Percentiles rank a stretch among this genome's conserved stretches.
These are phyloP conservation scores for Ananas comosus DNA, from an alignment of 176 grass and related monocot species.

Conservation along the genomic window DNA sequence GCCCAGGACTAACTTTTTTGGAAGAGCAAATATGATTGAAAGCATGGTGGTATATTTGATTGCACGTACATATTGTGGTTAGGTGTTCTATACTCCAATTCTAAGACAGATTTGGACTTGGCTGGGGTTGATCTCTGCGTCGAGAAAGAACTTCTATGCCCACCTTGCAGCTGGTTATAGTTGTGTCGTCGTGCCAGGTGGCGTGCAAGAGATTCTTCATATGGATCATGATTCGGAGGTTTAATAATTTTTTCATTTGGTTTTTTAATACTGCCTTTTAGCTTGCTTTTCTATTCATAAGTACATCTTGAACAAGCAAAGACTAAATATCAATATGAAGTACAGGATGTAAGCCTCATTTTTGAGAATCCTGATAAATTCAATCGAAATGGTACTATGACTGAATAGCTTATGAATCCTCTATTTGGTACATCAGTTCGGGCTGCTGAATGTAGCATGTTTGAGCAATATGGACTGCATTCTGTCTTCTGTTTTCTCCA, in stretches of 20 bases:
- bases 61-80: constrained; percentile 2
- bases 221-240: constrained; percentile 91
- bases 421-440: not conserved
- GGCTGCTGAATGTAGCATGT: too few species aligned
- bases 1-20: not conserved
- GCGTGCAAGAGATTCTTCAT: constrained; percentile 92
- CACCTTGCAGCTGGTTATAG: constrained; percentile 57
- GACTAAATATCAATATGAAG: not conserved
- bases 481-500: too few species aligned
- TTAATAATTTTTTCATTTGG: not conserved
- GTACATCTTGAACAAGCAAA: not conserved
- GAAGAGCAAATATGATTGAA: not conserved
- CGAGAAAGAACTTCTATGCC: constrained; percentile 68
- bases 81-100: constrained; percentile 97
- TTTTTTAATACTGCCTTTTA: too few species aligned
- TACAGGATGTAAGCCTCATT: too few species aligned
- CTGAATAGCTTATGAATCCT: not conserved
- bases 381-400: too few species aligned
- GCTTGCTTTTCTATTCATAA: too few species aligned
- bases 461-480: too few species aligned
- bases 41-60: not conserved
- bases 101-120: constrained; percentile 92
- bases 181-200: constrained; percentile 70
- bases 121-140: constrained; percentile 65
- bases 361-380: too few species aligned